Conservation (phyloP, 768 basidiomycete species). For the Tulasnella sp. region DNA sequence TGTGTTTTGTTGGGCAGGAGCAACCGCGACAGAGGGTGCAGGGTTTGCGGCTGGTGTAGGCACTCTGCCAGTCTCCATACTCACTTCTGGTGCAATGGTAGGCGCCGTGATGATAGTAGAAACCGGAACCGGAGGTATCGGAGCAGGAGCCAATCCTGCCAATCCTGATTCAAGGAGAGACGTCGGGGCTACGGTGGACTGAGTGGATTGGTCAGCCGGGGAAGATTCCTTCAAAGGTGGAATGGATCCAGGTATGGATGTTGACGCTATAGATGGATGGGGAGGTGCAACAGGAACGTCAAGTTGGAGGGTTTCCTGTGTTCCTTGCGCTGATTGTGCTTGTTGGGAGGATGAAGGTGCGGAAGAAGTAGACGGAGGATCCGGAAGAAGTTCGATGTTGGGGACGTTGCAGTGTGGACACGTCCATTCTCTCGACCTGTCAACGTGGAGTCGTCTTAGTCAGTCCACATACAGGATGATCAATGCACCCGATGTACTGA, state of each 20-base stretch:
- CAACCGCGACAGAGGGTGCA: no score
- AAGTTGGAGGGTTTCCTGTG: not conserved
- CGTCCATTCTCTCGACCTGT: conserved; percentile 66
- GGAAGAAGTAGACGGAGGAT: conserved; percentile 32
- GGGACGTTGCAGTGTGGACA: conserved; percentile 59
- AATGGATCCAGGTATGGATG: not conserved
- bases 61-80: no score
- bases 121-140: no score
- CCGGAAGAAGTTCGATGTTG: conserved; percentile 60
- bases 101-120: no score
- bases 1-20: no score
- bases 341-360: not conserved
- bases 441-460: not conserved
- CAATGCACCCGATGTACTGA: conserved; percentile 29
- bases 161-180: no score
- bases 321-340: not conserved
- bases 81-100: no score
- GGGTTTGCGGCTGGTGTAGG: no score
- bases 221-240: not conserved
- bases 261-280: not conserved
- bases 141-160: no score
- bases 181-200: no score
- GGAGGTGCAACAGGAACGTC: not conserved
- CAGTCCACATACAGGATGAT: not conserved
- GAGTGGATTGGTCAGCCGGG: no score